Base-by-base conservation (phyloP, 805 yeast genomes). In the Metschnikowia similis region DNA sequence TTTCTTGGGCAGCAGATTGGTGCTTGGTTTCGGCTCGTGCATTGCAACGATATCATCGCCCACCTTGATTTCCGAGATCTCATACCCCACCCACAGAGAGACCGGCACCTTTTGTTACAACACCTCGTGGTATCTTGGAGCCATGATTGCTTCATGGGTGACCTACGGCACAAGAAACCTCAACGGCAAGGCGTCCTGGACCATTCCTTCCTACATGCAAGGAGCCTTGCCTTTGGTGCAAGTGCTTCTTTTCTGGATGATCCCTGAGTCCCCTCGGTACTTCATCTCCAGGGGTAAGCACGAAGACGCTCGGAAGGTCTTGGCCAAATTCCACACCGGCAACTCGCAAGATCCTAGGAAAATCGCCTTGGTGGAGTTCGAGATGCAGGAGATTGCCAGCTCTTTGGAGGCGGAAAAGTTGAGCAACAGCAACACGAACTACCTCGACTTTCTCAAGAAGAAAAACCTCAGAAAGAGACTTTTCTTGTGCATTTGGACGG, bases 161-260 rank as follows among this genome's bases (percentile, higher is more conserved):
- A 69, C 80, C 3, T 77, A 67, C 54, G 83, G 82, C 59, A 68
- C 80, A 16, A 62, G 70, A 46, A 53, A 58, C 16, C 35, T 53
- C n/a, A 21, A 42, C 13, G 31, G 49, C 11, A 48, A 47, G 31
- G 55, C 55, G 70, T 66, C 74, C 28, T 81, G 84, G 84, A 76
- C 81, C 65, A 66, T 80, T 48, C 85, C 85, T 36, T 70, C 81
- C 11, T 70, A 70, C 45, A 51, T 81, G 38, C 85, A 81, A 63
- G 79, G 75, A 38, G 58, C 69, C 14, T 65, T 76, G 54, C 82
- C 85, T 2, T 26, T 72, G 2, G n/a, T 75, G 21, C 82, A 77
- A 57, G 26, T 69, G 21, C 34, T 42, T 9, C 28, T 51, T 42
- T 43, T 60, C 30, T 41, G 56, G 41, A 28, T 43, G 6, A 67